Evolutionary conservation across 179 eudicot genomes (phyloP).

Genomic region (Silene coronaria): DNA sequence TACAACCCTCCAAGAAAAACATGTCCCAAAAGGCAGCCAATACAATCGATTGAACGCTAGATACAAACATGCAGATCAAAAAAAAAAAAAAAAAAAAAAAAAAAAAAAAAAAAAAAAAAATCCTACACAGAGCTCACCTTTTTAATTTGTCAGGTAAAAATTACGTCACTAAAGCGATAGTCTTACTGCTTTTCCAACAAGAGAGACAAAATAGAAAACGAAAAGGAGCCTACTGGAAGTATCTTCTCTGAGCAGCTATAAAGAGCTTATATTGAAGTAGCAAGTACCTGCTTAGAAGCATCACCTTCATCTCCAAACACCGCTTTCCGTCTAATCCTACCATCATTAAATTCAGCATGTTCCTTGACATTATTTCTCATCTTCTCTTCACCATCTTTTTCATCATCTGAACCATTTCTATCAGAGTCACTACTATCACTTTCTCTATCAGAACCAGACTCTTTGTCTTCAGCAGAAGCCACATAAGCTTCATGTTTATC

Average conservation of each 20-base stretch:
- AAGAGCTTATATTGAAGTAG: neutral
- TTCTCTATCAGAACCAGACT: constrained; percentile 44
- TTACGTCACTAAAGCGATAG: neutral
- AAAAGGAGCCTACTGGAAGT: neutral
- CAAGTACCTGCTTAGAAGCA: constrained; percentile 42
- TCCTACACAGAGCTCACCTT: neutral
- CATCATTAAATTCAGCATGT: constrained; percentile 53
- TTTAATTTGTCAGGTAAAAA: neutral
- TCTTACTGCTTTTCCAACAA: neutral
- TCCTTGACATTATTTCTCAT: constrained; percentile 31
- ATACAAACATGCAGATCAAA: too few relatives aligned
- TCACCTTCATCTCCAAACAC: constrained; percentile 47
- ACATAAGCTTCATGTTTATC: constrained; percentile 28
- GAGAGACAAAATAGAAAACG: neutral
- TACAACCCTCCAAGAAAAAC: neutral
- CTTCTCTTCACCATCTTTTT: constrained; percentile 19
- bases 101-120: neutral
- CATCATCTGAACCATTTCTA: constrained; percentile 38
- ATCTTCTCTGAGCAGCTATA: neutral
- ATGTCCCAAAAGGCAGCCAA: neutral
- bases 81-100: too few relatives aligned
- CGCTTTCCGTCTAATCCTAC: constrained; percentile 80
- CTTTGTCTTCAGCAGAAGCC: constrained; percentile 22
- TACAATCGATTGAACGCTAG: too few relatives aligned
- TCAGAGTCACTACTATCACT: constrained; percentile 37